Conservation (phyloP, 306 rosid genomes). For the Cucurbita moschata region DNA sequence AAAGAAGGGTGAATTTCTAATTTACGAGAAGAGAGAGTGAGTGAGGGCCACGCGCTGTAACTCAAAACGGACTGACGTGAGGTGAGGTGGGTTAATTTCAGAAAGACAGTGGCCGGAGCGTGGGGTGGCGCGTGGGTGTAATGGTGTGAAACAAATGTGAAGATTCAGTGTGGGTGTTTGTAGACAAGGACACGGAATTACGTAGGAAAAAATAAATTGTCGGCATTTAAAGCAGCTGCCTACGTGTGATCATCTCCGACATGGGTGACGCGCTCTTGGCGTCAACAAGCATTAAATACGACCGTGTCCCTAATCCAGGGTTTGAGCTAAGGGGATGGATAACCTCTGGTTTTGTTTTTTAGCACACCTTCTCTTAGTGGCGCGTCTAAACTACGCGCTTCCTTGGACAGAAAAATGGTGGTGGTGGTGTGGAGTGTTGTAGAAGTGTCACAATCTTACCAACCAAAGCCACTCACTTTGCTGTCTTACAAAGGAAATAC, state of each 20-base stretch:
- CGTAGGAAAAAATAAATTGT: constrained; percentile 34
- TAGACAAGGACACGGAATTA: constrained; percentile 24
- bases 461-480: constrained; percentile 6
- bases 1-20: neutral
- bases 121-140: constrained; percentile 22
- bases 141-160: neutral
- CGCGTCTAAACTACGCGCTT: neutral
- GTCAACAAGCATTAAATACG: constrained; percentile 27
- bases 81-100: constrained; percentile 19
- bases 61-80: constrained; percentile 24
- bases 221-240: constrained; percentile 50
- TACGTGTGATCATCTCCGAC: constrained; percentile 48
- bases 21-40: neutral
- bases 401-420: neutral
- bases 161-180: neutral
- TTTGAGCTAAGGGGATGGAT: neutral
- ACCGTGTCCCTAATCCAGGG: constrained; percentile 3
- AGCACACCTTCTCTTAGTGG: neutral
- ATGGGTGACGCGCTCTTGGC: constrained; percentile 30
- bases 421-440: neutral
- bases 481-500: neutral
- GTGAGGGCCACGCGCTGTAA: constrained; percentile 16
- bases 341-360: neutral
- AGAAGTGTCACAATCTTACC: constrained; percentile 6
- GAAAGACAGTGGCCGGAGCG: constrained; percentile 19